These are phyloP conservation scores for Ogataea corticis DNA, from an alignment of 805 yeast genomes.

Conservation along the genomic window DNA sequence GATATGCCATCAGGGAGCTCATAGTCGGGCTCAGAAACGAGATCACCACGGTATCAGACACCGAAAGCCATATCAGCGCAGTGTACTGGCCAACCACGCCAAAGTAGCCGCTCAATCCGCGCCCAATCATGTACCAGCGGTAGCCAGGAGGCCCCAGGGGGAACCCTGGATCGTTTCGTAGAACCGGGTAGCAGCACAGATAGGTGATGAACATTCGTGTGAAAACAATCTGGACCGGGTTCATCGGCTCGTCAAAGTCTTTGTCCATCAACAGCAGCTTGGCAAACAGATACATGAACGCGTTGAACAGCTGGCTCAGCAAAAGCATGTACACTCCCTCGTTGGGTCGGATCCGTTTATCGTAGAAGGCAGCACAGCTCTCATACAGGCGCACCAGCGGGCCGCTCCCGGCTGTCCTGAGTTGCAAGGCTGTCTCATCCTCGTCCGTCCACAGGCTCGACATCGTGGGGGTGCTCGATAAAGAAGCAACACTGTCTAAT, in stretches of 20 bases:
- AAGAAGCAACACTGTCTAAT: too few relatives aligned
- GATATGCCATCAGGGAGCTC: slow-evolving; percentile 72
- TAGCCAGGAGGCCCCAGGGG: slow-evolving; percentile 69
- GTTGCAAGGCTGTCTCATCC: too few relatives aligned
- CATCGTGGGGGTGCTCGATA: too few relatives aligned
- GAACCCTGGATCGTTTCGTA: slow-evolving; percentile 49
- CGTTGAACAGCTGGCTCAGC: slow-evolving; percentile 69
- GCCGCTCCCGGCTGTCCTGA: too few relatives aligned
- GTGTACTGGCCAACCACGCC: slow-evolving; percentile 82
- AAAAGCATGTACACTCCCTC: slow-evolving; percentile 60
- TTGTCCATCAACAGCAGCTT: slow-evolving; percentile 70
- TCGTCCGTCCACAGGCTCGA: too few relatives aligned
- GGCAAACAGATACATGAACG: slow-evolving; percentile 74
- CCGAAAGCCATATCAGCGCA: slow-evolving; percentile 68
- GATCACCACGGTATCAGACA: slow-evolving; percentile 80
- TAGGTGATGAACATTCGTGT: slow-evolving; percentile 77
- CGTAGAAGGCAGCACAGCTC: slow-evolving; percentile 7
- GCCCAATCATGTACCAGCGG: slow-evolving; percentile 50
- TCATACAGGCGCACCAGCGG: too few relatives aligned
- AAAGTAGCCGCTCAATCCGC: slow-evolving; percentile 75
- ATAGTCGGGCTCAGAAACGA: slow-evolving; percentile 77
- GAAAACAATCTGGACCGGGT: slow-evolving; percentile 77
- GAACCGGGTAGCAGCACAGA: slow-evolving; percentile 46
- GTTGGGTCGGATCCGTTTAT: slow-evolving; percentile 35
- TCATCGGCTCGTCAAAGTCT: slow-evolving; percentile 58